Evolutionary conservation across 208 protist genomes (phyloP), one percentile per base, ranked within the genome.

Genomic region (Willaertia magna): DNA sequence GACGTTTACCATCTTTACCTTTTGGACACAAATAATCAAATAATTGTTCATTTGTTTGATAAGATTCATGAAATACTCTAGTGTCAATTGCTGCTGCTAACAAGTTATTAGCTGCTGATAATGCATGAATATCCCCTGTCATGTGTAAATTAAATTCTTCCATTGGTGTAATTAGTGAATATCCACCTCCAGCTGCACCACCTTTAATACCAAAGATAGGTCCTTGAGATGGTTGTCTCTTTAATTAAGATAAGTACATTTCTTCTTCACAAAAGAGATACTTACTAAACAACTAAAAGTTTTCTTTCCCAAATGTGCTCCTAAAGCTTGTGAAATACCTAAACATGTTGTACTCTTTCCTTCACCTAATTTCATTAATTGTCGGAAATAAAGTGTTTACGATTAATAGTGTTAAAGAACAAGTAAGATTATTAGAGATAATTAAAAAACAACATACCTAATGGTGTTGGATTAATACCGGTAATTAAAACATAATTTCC

Each of bases 111-210:
- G 97, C 97, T 2, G 97, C 97, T 16, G 95, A 96, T 88, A 99
- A 98, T 49, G 97, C 97, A 90, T 99, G 98, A 86, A 99, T 99
- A 90, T 99, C 98, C 22, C 97, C 97, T 4, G 97, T 99, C 59
- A 98, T 92, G 89, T 99, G 97, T 26, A 99, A 91, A 91, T 99
- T 99, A 89, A 99, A 99, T 84, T 99, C 97, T 87, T 97, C 95
- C 95, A 97, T 97, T 14, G 96, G 95, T 67, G 55, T 11, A 55
- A 83, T 42, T 90, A 98, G 97, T 74, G 96, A 95, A 88, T 99
- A 98, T 20, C 97, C 98, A 51, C 97, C 97, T 46, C 98, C 98
- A 1, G 97, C 97, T 20, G 98, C 98, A 18, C 97, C 97, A 44
- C 98, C 97, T 85, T 97, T 98, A 85, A 97, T 96, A 74, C 95